Percentiles rank a stretch among this genome's conserved stretches.
phyloP scores from a whole-genome alignment of 176 grass and related monocot species.

The Rhynchospora breviuscula region DNA sequence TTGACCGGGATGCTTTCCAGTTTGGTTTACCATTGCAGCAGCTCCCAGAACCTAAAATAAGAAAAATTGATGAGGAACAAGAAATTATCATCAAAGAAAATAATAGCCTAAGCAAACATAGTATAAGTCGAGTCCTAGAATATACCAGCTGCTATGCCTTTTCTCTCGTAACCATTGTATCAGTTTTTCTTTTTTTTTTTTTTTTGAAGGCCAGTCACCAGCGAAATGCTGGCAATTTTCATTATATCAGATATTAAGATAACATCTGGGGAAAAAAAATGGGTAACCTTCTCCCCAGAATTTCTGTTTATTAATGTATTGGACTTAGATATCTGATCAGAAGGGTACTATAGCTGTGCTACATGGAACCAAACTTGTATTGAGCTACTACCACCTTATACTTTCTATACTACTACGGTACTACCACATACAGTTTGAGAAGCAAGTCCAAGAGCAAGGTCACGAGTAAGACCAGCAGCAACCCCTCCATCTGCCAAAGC shows the following conservation, averaged over 20 bases:
- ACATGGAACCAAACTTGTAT: background rate
- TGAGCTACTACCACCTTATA: background rate
- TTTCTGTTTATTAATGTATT: background rate
- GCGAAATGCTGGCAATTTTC: too few species aligned
- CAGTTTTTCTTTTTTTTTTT: too few species aligned
- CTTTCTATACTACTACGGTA: background rate
- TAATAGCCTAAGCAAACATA: too few species aligned
- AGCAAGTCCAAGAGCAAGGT: constrained; percentile 91
- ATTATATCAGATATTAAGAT: background rate
- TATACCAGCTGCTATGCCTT: background rate
- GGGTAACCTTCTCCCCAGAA: background rate
- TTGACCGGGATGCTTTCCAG: constrained; percentile 77
- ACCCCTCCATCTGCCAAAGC: constrained; percentile 98
- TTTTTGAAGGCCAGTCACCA: too few species aligned
- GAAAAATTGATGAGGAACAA: background rate
- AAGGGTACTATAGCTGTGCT: background rate
- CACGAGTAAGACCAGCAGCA: constrained; percentile 91
- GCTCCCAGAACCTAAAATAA: constrained; percentile 71
- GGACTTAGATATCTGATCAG: background rate
- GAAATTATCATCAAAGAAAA: background rate
- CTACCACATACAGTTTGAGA: constrained; percentile 69
- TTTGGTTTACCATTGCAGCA: constrained; percentile 87
- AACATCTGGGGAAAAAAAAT: background rate
- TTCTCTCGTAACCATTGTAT: too few species aligned
- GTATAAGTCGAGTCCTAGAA: background rate